A percentile compares a stretch with the other conserved stretches of the same genome.
Evolutionary conservation across 2,329 filamentous ascomycete species (phyloP).

Genomic region (Dothistroma pini): DNA sequence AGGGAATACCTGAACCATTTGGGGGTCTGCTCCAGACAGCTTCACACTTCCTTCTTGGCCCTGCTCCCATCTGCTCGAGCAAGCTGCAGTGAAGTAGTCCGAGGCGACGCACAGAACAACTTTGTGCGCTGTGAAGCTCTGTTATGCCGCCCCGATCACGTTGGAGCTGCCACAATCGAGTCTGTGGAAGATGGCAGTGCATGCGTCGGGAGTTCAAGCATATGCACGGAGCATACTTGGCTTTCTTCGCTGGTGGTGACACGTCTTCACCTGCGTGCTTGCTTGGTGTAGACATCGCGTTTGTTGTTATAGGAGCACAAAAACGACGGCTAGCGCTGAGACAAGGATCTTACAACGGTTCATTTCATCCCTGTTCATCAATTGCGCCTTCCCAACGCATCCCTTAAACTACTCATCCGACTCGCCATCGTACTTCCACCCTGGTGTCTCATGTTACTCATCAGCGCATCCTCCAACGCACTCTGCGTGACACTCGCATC

Average conservation of each 20-base stretch:
- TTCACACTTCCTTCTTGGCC: conserved; percentile 8
- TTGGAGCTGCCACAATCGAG: background rate
- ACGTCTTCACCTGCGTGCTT: too few species aligned
- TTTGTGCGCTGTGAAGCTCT: conserved; percentile 8
- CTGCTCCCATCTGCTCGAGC: conserved; percentile 4
- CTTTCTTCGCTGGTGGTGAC: background rate
- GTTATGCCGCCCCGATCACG: background rate
- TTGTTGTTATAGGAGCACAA: background rate
- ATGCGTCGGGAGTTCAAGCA: too few species aligned
- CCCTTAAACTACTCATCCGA: conserved; percentile 57
- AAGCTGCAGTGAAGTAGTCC: conserved; percentile 12
- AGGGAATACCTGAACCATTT: conserved; percentile 8
- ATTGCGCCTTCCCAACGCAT: conserved; percentile 19
- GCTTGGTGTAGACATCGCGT: too few species aligned
- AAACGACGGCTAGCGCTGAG: background rate
- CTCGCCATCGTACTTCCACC: conserved; percentile 32
- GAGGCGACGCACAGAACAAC: conserved; percentile 5
- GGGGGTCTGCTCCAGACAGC: background rate
- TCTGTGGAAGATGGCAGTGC: too few species aligned
- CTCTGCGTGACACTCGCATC: conserved; percentile 79
- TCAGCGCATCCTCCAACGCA: conserved; percentile 71
- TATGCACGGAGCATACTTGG: background rate
- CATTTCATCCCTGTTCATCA: background rate
- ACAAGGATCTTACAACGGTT: background rate
- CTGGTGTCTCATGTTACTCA: conserved; percentile 64